These are phyloP conservation scores for Corchorus olitorius DNA, from an alignment of 345 rosid genomes.

Conservation along the genomic window DNA sequence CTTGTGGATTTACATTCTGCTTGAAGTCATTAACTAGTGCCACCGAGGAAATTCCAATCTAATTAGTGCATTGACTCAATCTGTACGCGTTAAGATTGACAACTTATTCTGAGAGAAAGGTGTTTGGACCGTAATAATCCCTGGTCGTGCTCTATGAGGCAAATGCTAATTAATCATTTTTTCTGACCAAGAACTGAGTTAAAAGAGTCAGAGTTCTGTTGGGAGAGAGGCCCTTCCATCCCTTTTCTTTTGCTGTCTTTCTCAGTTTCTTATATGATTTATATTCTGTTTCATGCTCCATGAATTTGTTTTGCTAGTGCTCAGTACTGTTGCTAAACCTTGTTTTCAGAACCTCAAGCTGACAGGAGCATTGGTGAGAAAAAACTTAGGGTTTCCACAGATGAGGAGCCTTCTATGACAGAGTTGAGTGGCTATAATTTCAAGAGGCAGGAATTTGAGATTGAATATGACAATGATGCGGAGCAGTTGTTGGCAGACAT, in stretches of 20 bases:
- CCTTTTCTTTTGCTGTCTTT: neutral
- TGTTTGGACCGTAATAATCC: neutral
- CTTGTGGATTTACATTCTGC: conserved; percentile 5
- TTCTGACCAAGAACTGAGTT: neutral
- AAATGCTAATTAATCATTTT: conserved; percentile 6
- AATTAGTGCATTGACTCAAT: neutral
- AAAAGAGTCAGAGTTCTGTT: neutral
- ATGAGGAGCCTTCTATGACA: conserved; percentile 68
- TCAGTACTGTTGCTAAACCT: neutral
- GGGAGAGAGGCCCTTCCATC: neutral
- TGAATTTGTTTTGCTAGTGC: neutral
- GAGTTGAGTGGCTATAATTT: conserved; percentile 86
- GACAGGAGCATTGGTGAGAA: conserved; percentile 92
- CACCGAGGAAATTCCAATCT: neutral
- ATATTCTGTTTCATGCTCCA: neutral
- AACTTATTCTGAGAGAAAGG: conserved; percentile 3
- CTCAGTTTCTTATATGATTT: neutral
- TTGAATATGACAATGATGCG: conserved; percentile 94
- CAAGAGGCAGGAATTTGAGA: conserved; percentile 93
- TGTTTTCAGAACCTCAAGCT: conserved; percentile 56
- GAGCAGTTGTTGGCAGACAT: conserved; percentile 91
- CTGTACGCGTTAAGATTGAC: neutral
- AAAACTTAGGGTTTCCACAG: conserved; percentile 68
- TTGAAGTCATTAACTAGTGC: neutral
- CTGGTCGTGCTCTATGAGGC: neutral